These are phyloP conservation scores for Amborella trichopoda DNA, from an alignment of 164 flowering plant genomes.

Conservation along the genomic window DNA sequence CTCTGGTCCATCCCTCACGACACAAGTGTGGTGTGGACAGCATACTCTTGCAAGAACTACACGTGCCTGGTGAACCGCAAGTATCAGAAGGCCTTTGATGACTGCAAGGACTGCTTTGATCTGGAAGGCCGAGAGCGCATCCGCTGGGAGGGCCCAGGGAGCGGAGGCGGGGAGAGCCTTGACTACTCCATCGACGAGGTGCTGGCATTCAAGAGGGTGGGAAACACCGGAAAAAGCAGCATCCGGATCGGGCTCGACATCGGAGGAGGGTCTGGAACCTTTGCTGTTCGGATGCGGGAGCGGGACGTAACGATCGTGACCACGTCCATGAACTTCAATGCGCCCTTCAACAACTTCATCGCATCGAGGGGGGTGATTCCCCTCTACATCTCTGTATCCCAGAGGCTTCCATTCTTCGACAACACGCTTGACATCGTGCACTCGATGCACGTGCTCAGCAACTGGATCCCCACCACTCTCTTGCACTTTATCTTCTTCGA, in stretches of 20 bases:
- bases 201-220: conserved; percentile 20
- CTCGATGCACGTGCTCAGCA: conserved; percentile 59
- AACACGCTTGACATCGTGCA: conserved; percentile 57
- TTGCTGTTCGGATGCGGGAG: conserved; percentile 54
- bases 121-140: conserved; percentile 32
- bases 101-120: conserved; percentile 68
- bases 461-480: conserved; percentile 49
- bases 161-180: conserved; percentile 10
- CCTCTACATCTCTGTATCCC: conserved; percentile 37
- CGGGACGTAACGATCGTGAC: conserved; percentile 49
- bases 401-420: conserved; percentile 69
- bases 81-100: conserved; percentile 30
- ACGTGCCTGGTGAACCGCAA: conserved; percentile 35
- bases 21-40: conserved; percentile 42
- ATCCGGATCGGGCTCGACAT: conserved; percentile 63
- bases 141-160: conserved; percentile 20
- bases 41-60: conserved; percentile 53
- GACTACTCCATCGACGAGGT: conserved; percentile 49
- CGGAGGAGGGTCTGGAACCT: conserved; percentile 55
- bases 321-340: conserved; percentile 53
- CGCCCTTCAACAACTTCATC: conserved; percentile 58
- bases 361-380: conserved; percentile 60
- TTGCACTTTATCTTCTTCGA: conserved; percentile 51
- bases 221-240: too few relatives aligned
- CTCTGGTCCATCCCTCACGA: conserved; percentile 50